Percentiles rank a stretch among this genome's conserved stretches.
Evolutionary conservation across 2,329 filamentous ascomycete genomes (phyloP).

Genomic region (Delphinella strobiligena): DNA sequence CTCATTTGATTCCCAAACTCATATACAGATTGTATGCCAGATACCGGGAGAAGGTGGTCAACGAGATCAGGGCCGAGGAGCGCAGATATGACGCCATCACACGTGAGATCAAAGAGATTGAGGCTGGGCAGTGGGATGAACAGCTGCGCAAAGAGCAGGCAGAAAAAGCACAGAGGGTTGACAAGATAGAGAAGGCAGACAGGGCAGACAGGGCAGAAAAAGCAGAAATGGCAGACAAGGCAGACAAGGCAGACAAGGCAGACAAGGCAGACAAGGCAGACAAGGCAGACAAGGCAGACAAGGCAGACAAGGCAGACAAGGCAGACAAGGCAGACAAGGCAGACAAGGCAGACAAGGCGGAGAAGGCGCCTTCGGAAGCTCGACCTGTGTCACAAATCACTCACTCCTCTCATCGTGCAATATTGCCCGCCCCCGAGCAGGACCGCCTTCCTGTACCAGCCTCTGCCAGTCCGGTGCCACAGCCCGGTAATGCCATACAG

Average conservation of each 20-base stretch:
- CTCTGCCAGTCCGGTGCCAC: neutral
- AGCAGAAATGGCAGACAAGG: neutral
- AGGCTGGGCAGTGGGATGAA: constrained; percentile 46
- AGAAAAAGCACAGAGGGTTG: neutral
- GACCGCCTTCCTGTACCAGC: neutral
- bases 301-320: neutral
- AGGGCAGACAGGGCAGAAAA: neutral
- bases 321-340: neutral
- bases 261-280: too few relatives aligned
- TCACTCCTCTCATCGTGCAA: neutral
- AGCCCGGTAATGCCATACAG: neutral
- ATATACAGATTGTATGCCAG: constrained; percentile 62
- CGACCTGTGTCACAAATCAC: neutral
- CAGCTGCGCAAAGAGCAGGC: constrained; percentile 14
- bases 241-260: neutral
- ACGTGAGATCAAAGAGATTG: constrained; percentile 56
- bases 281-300: too few relatives aligned
- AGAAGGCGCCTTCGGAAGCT: too few relatives aligned
- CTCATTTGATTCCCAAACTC: constrained; percentile 56
- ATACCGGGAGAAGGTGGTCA: constrained; percentile 59
- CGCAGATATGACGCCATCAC: constrained; percentile 50
- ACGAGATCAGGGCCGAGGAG: constrained; percentile 64
- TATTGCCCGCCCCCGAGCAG: neutral
- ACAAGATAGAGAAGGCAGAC: neutral
- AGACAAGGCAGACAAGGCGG: neutral